These are phyloP conservation scores for Triglochin maritima DNA, from an alignment of 106 monocot genomes.

Conservation along the genomic window DNA sequence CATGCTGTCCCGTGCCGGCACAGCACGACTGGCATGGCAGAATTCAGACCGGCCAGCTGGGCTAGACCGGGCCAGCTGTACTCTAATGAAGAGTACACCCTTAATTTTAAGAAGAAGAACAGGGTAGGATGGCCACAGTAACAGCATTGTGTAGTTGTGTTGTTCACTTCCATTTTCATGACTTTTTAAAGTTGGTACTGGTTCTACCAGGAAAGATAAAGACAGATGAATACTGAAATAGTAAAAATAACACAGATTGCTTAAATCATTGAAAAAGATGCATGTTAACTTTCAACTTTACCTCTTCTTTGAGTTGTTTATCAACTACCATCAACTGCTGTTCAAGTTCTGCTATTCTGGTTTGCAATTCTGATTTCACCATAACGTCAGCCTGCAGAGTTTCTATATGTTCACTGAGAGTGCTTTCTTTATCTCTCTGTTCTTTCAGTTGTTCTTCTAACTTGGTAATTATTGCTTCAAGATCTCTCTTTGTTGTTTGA, in stretches of 20 bases:
- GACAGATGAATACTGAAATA: too few species aligned
- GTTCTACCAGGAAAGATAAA: too few species aligned
- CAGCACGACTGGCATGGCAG: too few species aligned
- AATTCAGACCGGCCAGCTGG: too few species aligned
- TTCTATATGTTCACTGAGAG: conserved; percentile 29
- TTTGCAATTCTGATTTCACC: conserved; percentile 35
- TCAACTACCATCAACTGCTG: conserved; percentile 26
- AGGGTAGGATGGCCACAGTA: too few species aligned
- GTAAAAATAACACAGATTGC: neutral
- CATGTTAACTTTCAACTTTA: conserved; percentile 7
- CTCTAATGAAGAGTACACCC: too few species aligned
- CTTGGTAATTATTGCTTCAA: conserved; percentile 25
- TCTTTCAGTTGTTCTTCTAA: conserved; percentile 43
- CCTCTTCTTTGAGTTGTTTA: conserved; percentile 43
- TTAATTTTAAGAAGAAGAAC: too few species aligned
- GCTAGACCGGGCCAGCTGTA: too few species aligned
- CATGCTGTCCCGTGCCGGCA: too few species aligned
- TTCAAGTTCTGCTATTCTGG: conserved; percentile 33
- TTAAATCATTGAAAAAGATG: neutral
- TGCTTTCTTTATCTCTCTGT: conserved; percentile 30
- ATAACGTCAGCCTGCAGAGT: conserved; percentile 31
- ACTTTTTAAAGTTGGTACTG: too few species aligned
- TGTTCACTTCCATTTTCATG: too few species aligned
- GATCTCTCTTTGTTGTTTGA: conserved; percentile 45
- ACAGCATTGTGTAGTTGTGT: too few species aligned